phyloP scores from a whole-genome alignment of 176 grass and related monocot genomes.

The Puya raimondii region DNA sequence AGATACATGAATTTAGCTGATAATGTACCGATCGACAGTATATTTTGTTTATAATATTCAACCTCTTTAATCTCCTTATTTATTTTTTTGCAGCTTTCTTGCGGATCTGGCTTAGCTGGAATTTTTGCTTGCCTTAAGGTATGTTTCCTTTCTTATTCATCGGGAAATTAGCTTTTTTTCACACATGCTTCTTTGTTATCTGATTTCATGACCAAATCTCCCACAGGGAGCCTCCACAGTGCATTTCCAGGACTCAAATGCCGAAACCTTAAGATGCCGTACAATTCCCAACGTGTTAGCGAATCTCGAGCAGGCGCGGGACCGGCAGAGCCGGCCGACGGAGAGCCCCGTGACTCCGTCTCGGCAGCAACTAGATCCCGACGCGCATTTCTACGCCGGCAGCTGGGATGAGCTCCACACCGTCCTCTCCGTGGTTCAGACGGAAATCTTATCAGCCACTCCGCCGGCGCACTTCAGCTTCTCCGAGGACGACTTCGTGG shows the following conservation, averaged over 20 bases:
- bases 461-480: conserved; percentile 56
- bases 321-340: conserved; percentile 56
- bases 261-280: conserved; percentile 76
- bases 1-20: too few relatives aligned
- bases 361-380: conserved; percentile 45
- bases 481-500: conserved; percentile 86
- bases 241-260: conserved; percentile 90
- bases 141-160: conserved; percentile 19
- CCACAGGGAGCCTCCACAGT: conserved; percentile 70
- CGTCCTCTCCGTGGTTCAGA: conserved; percentile 65
- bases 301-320: conserved; percentile 76
- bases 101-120: conserved; percentile 72
- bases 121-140: conserved; percentile 95
- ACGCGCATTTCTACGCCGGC: conserved; percentile 83
- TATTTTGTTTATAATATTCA: too few relatives aligned
- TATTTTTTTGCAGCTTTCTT: conserved; percentile 66
- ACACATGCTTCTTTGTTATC: not conserved
- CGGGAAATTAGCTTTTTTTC: conserved; percentile 3
- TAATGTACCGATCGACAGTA: too few relatives aligned
- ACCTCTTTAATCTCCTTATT: conserved; percentile 17
- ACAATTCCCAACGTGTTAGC: conserved; percentile 92
- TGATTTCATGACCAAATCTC: conserved; percentile 25
- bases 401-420: conserved; percentile 75
- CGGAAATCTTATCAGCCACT: conserved; percentile 13
- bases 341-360: conserved; percentile 95